These are phyloP conservation scores for Phytophthora litchii DNA, from an alignment of 352 stramenopile species.

Conservation along the genomic window DNA sequence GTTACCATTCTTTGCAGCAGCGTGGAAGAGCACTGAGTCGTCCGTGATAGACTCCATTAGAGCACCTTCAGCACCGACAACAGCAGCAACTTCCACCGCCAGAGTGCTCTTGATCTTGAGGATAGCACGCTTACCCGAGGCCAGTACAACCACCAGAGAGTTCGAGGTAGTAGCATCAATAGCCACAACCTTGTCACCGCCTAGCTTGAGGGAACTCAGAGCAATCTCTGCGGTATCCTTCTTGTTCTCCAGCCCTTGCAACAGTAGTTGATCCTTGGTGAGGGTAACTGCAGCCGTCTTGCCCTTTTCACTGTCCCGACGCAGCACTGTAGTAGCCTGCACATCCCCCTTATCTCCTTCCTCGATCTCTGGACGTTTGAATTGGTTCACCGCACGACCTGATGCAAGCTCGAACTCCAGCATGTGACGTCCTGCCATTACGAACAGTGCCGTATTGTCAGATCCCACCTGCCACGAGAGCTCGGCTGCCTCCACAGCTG, in stretches of 20 bases:
- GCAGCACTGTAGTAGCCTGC: constrained; percentile 32
- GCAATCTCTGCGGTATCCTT: constrained; percentile 32
- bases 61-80: constrained; percentile 47
- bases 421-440: constrained; percentile 48
- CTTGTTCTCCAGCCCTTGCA: constrained; percentile 46
- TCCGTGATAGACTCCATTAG: constrained; percentile 65
- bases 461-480: constrained; percentile 52
- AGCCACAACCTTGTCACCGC: constrained; percentile 39
- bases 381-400: constrained; percentile 45
- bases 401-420: constrained; percentile 48
- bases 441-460: constrained; percentile 54
- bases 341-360: constrained; percentile 37
- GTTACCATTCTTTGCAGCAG: constrained; percentile 26
- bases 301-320: constrained; percentile 44
- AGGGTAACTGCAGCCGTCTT: constrained; percentile 38
- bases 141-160: constrained; percentile 54
- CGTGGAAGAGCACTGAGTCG: constrained; percentile 64
- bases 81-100: constrained; percentile 40
- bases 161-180: constrained; percentile 51
- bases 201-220: constrained; percentile 42
- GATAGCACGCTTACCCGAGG: constrained; percentile 66
- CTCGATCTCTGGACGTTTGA: constrained; percentile 39
- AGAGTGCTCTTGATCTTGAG: constrained; percentile 52
- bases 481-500: constrained; percentile 17
- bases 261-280: constrained; percentile 34